Evolutionary conservation across 306 rosid species (phyloP).

Genomic region (Oemleria cerasiformis): DNA sequence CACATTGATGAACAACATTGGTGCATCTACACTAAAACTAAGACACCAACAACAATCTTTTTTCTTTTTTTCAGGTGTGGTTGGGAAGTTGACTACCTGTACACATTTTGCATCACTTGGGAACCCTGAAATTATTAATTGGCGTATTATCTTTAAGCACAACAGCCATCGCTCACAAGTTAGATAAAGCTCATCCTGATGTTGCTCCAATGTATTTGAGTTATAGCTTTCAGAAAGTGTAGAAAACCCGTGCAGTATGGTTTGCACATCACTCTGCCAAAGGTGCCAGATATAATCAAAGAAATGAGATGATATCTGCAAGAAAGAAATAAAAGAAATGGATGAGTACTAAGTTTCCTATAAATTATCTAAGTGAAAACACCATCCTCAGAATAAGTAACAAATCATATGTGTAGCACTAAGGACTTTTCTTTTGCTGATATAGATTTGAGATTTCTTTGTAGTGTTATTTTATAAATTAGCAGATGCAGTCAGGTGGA

Average conservation of each 20-base stretch:
- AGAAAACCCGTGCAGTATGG: conserved; percentile 74
- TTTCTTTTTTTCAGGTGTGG: not conserved
- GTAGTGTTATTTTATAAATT: too few relatives aligned
- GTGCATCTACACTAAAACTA: not conserved
- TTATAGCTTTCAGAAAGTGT: conserved; percentile 59
- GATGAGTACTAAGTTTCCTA: conserved; percentile 9
- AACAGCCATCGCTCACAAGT: conserved; percentile 94
- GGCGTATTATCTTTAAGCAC: conserved; percentile 83
- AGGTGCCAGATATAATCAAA: conserved; percentile 94
- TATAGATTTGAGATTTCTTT: too few relatives aligned
- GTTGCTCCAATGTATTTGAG: conserved; percentile 62
- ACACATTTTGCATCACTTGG: conserved; percentile 87
- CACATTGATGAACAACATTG: not conserved
- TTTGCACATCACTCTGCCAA: conserved; percentile 89
- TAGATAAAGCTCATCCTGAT: conserved; percentile 66
- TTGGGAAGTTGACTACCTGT: conserved; percentile 62
- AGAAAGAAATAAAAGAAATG: too few relatives aligned
- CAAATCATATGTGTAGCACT: too few relatives aligned
- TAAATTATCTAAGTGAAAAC: not conserved
- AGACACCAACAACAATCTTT: conserved; percentile 5
- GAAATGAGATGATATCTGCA: conserved; percentile 89
- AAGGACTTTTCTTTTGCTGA: too few relatives aligned
- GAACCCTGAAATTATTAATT: conserved; percentile 77
- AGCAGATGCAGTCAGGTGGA: too few relatives aligned
- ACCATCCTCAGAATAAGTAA: not conserved